Base-by-base conservation (phyloP, 441 rosid genomes). In the Brassica hybrid region DNA sequence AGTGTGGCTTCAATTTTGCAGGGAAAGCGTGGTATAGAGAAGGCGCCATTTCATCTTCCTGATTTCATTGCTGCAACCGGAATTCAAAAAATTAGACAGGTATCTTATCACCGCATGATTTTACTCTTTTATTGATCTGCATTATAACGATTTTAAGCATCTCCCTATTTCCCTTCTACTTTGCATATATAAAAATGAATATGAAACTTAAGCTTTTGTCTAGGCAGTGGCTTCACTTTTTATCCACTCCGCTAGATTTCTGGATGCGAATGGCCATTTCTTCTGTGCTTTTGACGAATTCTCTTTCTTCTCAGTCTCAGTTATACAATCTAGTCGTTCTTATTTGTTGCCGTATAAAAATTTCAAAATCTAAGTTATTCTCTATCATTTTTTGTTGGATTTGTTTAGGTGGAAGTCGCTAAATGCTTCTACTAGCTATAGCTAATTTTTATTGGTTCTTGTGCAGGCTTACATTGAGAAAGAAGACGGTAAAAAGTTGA, bases 1-100 rank as follows among this genome's bases (percentile, higher is more conserved):
- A 94, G 83, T 76, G 14, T 6, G 57, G 25, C 58, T 79, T 78
- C 21, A 79, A 70, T 81, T 86, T 75, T 90, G 86, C 87, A 96
- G 99, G 99, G 98, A 14, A 96, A 96, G 79, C 97, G 99, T 74
- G 99, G 99, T 78, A 96, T 96, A 64, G 98, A 96, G 89, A 96
- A 96, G 80, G 96, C 88, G 71, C 98, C 98, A 63, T 96, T 96
- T 82, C 98, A 94, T 82, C 97, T 96, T 83, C 99, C 99, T 62
- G 98, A 94, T 88, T 96, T 96, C 81, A 96, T 96, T 84, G 99
- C 99, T 73, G 98, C 97, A 19, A 96, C 98, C 4, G 99, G 99
- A 81, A 96, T 96, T 62, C 94, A 96, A 83, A 96, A 96, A 86
- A 96, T 96, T 67, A 88, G 99, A 88, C 98, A 96, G 98, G 99